A percentile compares a stretch with the other conserved stretches of the same genome.
phyloP scores from a whole-genome alignment of 2,329 filamentous ascomycete genomes.

The Mycocentrospora acerina region DNA sequence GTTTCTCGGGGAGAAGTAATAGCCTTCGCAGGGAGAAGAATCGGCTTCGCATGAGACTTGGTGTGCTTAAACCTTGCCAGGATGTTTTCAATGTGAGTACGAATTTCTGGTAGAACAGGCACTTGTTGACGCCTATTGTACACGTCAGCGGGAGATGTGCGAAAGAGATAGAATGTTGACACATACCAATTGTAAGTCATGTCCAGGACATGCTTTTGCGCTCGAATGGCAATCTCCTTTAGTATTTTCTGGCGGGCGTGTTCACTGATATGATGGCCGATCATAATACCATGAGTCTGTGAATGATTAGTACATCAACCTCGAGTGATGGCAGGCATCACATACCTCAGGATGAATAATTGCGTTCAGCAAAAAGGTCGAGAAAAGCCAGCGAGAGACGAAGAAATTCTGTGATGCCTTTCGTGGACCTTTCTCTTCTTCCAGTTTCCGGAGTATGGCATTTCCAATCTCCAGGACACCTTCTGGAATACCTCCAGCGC shows the following conservation, averaged over 20 bases:
- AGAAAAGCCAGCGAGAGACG: constrained; percentile 89
- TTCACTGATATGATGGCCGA: constrained; percentile 89
- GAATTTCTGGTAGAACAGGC: constrained; percentile 63
- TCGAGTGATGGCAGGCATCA: constrained; percentile 8
- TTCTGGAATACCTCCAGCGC: constrained; percentile 81
- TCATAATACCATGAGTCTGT: constrained; percentile 65
- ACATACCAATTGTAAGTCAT: constrained; percentile 69
- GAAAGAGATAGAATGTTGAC: constrained; percentile 14
- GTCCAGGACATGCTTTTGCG: constrained; percentile 77
- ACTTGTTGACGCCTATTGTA: constrained; percentile 57
- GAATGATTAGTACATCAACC: constrained; percentile 33
- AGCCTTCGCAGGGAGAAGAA: constrained; percentile 69
- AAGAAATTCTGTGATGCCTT: constrained; percentile 75
- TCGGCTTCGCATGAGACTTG: constrained; percentile 52
- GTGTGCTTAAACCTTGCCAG: constrained; percentile 60
- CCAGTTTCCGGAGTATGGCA: constrained; percentile 75
- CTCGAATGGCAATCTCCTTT: constrained; percentile 74
- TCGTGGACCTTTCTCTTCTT: constrained; percentile 68
- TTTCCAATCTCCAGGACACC: constrained; percentile 82
- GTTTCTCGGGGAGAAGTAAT: constrained; percentile 74
- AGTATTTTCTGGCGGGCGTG: constrained; percentile 78
- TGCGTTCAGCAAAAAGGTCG: constrained; percentile 78
- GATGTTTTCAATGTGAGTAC: constrained; percentile 71
- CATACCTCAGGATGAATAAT: constrained; percentile 84
- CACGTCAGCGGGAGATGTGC: constrained; percentile 30